Base-by-base conservation (phyloP, 768 basidiomycete species). In the Amanita phalloides region DNA sequence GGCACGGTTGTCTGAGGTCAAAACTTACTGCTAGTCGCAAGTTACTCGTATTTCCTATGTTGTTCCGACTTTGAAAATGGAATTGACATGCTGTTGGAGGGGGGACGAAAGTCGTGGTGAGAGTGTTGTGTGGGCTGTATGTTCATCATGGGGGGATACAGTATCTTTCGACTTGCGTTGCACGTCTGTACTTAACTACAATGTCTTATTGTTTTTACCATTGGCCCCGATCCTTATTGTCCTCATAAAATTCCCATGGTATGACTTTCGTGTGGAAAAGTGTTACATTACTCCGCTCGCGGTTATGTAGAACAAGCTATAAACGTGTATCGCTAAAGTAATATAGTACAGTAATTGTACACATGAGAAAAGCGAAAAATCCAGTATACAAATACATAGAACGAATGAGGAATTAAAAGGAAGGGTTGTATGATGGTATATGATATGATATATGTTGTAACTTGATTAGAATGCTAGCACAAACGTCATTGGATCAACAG, bases 171-270 rank as follows among this genome's bases (percentile, higher is more conserved):
- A 39, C 17, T 38, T 2, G 2, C 2, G 32, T 32, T 6, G 10
- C 32, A 23, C 37, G 4, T 23, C 48, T 28, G 35, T n/a, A 38
- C 21, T 39, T 49, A 49, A 41, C 25, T 28, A 37, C 39, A 5
- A 14, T 3, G 21, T 17, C 51, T 52, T 52, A 52, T 52, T 52
- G 51, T 52, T 44, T 52, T 45, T 45, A 32, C 28, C 17, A n/a
- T 14, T 28, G 5, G 25, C 28, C 26, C 7, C 17, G 11, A 30
- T 23, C 32, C 51, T 45, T 52, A 52, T 52, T 52, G 51, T 52
- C 50, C 36, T 45, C 7, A 0, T 17, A 13, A 17, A 17, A 26
- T 42, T 50, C 49, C 25, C 49, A 50, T 42, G 49, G 14, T 25
- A 39, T 47, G 43, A 23, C 17, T 9, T 17, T 48, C 25, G 21